Conservation (phyloP, 1,139 yeast genomes). For the Saccharomyces pastorianus region DNA sequence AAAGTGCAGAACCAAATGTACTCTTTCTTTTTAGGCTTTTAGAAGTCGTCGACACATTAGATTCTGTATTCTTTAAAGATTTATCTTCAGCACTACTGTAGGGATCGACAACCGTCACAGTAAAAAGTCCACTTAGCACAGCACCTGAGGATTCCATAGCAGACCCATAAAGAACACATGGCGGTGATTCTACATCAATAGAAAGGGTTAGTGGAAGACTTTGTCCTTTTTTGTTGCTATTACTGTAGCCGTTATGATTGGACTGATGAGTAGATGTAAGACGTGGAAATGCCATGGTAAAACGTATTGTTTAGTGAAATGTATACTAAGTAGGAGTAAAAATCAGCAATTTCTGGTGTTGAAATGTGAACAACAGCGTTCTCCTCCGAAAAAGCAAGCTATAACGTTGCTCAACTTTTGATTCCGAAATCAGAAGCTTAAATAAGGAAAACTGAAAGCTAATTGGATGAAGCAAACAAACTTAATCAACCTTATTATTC, state of each 20-base stretch:
- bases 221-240: not conserved
- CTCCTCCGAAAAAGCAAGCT: not conserved
- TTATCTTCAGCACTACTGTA: slow-evolving; percentile 3
- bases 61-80: not conserved
- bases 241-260: not conserved
- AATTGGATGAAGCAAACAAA: not conserved
- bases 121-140: slow-evolving; percentile 67
- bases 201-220: slow-evolving; percentile 40
- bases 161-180: slow-evolving; percentile 73
- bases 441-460: not conserved
- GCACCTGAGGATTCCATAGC: slow-evolving; percentile 81
- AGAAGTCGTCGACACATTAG: not conserved
- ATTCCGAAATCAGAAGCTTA: not conserved
- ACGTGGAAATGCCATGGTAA: not conserved
- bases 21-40: slow-evolving; percentile 11
- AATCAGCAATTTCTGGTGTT: not conserved
- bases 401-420: not conserved
- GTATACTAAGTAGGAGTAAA: not conserved
- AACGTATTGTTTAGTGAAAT: not conserved
- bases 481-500: not conserved
- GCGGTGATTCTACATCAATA: slow-evolving; percentile 80
- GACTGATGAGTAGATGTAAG: not conserved
- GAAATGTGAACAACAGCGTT: not conserved
- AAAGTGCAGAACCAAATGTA: slow-evolving; percentile 10
- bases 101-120: slow-evolving; percentile 21